Base-by-base conservation (phyloP, 2,329 filamentous ascomycete genomes). In the Xylariomycetidae sp. region DNA sequence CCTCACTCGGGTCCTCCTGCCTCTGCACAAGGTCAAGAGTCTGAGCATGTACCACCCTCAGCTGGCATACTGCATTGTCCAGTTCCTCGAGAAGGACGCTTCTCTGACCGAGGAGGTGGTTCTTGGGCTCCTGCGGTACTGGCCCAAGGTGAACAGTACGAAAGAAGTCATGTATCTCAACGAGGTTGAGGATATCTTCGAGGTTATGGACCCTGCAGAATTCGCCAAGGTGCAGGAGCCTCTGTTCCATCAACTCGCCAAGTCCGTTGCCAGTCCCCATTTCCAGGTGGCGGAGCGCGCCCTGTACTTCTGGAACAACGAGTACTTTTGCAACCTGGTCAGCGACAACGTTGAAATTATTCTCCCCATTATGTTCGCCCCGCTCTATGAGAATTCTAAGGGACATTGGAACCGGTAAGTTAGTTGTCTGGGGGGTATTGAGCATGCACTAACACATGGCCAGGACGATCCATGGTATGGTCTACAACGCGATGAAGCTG, bases 91-190 rank as follows among this genome's bases (percentile, higher is more conserved):
- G 60, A 98, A 98, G 65, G 92, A 98, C 60, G 88, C 92, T 3
- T 89, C 86, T 13, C 70, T 98, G 53, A 98, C 92, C 9, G 92
- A 98, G 76, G 92, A 98, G 68, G 88, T 96, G 42, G 92, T 98
- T 30, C 78, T 96, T 46, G 92, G 92, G 28, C 72, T 98, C 35
- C 72, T 98, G 43, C 82, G 92, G 48, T 98, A 95, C 61, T 98
- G 92, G 92, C 92, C 92, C 29, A 98, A 98, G 70, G 87, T 94
- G 51, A 98, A 98, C 65, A 96, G 92, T 64, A 98, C 92, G 33
- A 98, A 98, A 64, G 92, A 98, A 63, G 92, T 98, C 56, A 98
- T 98, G 92, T 98, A 93, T 65, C 69, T 98, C 50, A 98, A 98
- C 53, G 92, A 98, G 62, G 90, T 98, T 20, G 92, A 98, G 60